phyloP scores from a whole-genome alignment of 345 rosid genomes.

The Draba incana region DNA sequence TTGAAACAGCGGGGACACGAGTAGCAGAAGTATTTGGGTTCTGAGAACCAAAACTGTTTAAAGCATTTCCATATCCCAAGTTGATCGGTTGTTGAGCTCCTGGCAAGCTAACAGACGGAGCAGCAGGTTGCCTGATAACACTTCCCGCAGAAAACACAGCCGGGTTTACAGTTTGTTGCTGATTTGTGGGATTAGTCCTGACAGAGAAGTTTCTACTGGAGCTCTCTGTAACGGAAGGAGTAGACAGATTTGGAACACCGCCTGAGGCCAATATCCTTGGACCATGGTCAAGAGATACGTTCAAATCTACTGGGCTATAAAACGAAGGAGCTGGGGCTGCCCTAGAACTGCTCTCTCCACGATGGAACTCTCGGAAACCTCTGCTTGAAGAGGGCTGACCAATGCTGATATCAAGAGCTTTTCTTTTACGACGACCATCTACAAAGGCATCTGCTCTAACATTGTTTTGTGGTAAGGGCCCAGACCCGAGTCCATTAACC shows the following conservation, averaged over 20 bases:
- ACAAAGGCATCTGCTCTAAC: constrained; percentile 52
- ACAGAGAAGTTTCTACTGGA: constrained; percentile 61
- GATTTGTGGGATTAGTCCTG: constrained; percentile 59
- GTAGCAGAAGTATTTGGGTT: constrained; percentile 46
- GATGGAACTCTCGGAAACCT: constrained; percentile 58
- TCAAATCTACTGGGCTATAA: constrained; percentile 46
- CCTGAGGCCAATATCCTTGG: constrained; percentile 49
- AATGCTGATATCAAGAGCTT: constrained; percentile 63
- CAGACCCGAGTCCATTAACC: constrained; percentile 37
- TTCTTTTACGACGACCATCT: constrained; percentile 79
- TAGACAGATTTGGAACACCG: constrained; percentile 42
- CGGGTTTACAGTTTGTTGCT: constrained; percentile 47
- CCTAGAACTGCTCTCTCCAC: constrained; percentile 59
- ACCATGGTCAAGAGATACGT: constrained; percentile 51
- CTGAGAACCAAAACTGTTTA: constrained; percentile 44
- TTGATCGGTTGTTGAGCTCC: constrained; percentile 52
- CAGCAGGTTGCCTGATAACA: constrained; percentile 49
- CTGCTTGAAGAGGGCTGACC: constrained; percentile 65
- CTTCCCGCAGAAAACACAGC: constrained; percentile 53
- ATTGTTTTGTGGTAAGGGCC: constrained; percentile 44
- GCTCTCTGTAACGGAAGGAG: constrained; percentile 47
- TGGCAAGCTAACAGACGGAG: constrained; percentile 49
- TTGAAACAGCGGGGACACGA: constrained; percentile 58
- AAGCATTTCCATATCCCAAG: constrained; percentile 47
- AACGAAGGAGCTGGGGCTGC: constrained; percentile 40